Evolutionary conservation across 768 basidiomycete genomes (phyloP), one percentile per base, ranked within the genome.

Genomic region (Dentipellis sp.): DNA sequence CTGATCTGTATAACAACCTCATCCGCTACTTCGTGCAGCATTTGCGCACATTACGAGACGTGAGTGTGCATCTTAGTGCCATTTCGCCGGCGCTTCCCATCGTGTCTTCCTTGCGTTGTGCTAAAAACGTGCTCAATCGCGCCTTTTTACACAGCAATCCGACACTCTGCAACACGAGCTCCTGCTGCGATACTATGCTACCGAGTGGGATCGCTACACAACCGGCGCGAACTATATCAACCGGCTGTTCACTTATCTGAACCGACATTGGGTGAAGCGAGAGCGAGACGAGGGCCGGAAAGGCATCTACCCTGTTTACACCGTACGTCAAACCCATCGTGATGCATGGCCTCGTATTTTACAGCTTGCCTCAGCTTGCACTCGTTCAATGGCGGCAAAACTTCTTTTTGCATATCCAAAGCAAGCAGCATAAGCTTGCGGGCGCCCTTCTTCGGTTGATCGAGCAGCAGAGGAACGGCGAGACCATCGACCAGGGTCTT

Each of bases 241-340:
- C 69, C 88, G 95, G 55, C 74, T 99, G 37, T 98, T 98, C 75
- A 94, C 92, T 2, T 98, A 98, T 73, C 80, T 99, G 56, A 98
- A 99, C 72, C 91, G 95, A 52, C 94, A 98, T 72, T 99, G 97
- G 97, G 95, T 99, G 46, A 95, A 94, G 74, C 81, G 95, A 53
- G 97, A 99, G 69, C 83, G 94, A 66, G 95, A 98, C 64, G 95
- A 98, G 69, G 97, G 97, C 14, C 78, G 94, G 64, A 94, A 91
- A 71, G 88, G 86, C 45, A 89, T 98, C 19, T 98, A 97, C 72
- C 85, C 84, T 1, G 91, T 99, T 17, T 98, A 98, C 67, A 99
- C 95, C 23, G 94, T 95, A 62, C 66, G 86, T 72, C 4, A 37
- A 11, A 52, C 23, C 48, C 40, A 35, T 54, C 7, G n/a, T 45